Base-by-base conservation (phyloP, 345 rosid species). In the Hypericum perforatum region DNA sequence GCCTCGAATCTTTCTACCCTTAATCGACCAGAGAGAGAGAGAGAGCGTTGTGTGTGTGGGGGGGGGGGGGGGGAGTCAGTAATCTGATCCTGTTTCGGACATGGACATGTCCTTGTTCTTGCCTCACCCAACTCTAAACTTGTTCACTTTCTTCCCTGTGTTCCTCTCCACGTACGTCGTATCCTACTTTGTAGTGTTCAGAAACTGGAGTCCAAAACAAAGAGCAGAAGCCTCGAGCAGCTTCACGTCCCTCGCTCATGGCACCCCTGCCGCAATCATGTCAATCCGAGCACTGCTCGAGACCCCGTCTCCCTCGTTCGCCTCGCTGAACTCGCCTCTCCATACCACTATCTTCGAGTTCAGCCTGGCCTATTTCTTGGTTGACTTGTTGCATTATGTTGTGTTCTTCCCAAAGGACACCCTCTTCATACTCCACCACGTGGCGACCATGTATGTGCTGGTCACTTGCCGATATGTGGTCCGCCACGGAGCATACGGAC, bases 391-490 rank as follows among this genome's bases (percentile, higher is more conserved):
- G 22, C 98, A 91, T 64, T 84, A 82, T 76, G 16, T 82, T 0
- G 37, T 78, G 43, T 82, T 84, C 74, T 45, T 65, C 72, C 98
- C 89, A 5, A 52, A 15, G 37, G 92, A 87, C 41, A 10, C 53
- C 11, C 78, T 91, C 76, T 85, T 91, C 80, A 81, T 87, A 45
- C 69, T 82, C 73, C 98, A 87, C 70, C 98, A 91, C 52, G n/a
- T 79, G 0, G 92, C 85, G 1, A 85, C 98, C 0, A 65, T 91
- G 1, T 86, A 77, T 58, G 96, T 91, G 8, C 48, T 82, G 45
- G 62, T 65, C 32, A 82, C 95, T 41, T 87, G 92, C 66, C 78
- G 84, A 0, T 86, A 63, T 66, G 11, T 70, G 8, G 84, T 86
- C 10, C 65, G 49, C 10, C 66, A 56, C 2, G 96, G 98, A 9